Evolutionary conservation across 495 filamentous ascomycete species (phyloP).

Genomic region (Penicillium mononematosum): DNA sequence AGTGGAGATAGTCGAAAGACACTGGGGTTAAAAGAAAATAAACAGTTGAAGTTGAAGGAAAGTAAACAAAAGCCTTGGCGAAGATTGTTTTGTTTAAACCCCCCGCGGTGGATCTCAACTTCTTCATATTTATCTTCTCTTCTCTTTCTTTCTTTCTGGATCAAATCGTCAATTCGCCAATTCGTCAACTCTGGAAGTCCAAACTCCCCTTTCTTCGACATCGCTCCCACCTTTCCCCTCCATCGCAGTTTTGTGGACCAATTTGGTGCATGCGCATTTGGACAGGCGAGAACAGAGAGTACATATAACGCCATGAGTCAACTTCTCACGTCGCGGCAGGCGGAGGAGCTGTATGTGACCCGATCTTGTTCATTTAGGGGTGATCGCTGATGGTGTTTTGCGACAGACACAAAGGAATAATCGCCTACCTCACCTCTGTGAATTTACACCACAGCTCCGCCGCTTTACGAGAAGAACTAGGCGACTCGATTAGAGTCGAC

Average conservation of each 20-base stretch:
- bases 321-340: conserved; percentile 75
- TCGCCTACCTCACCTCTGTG: conserved; percentile 79
- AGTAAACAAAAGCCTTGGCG: conserved; percentile 38
- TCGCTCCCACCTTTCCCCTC: conserved; percentile 7
- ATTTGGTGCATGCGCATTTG: conserved; percentile 26
- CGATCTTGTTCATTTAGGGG: conserved; percentile 3
- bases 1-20: not conserved
- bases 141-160: conserved; percentile 2
- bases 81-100: conserved; percentile 33
- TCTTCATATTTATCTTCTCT: conserved; percentile 9
- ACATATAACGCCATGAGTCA: conserved; percentile 60
- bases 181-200: not conserved
- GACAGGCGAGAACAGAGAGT: conserved; percentile 18
- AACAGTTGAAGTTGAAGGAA: conserved; percentile 28
- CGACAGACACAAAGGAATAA: conserved; percentile 81
- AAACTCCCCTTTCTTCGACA: conserved; percentile 1
- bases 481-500: conserved; percentile 57
- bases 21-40: conserved; percentile 15
- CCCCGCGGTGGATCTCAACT: conserved; percentile 28
- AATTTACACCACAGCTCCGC: conserved; percentile 66
- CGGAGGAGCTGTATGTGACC: conserved; percentile 78
- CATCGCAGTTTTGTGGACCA: conserved; percentile 10
- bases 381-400: conserved; percentile 15
- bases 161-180: conserved; percentile 1
- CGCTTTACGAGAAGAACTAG: conserved; percentile 53